Evolutionary conservation across 2,329 filamentous ascomycete species (phyloP).

Genomic region (Hymenoscyphus fraxineus): DNA sequence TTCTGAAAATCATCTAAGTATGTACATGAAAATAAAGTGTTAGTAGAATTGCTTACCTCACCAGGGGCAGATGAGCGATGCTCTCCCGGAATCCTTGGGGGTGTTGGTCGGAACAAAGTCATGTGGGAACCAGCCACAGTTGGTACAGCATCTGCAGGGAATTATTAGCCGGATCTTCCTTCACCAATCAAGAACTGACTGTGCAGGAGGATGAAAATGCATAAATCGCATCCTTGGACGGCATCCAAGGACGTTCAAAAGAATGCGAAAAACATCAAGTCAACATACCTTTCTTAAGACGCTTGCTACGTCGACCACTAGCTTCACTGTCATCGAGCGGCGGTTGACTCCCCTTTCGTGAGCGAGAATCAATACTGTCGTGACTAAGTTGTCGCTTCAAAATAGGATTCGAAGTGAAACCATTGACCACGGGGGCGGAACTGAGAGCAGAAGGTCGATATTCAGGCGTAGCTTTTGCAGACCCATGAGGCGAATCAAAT

Average conservation of each 20-base stretch:
- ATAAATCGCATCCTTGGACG: conserved; percentile 22
- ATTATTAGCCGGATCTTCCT: conserved; percentile 36
- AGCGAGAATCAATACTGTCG: conserved; percentile 41
- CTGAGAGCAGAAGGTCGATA: conserved; percentile 53
- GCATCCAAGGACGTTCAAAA: conserved; percentile 14
- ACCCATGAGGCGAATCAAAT: conserved; percentile 59
- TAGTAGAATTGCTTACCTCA: conserved; percentile 53
- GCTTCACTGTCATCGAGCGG: conserved; percentile 49
- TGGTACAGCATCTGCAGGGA: conserved; percentile 57
- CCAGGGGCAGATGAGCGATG: conserved; percentile 39
- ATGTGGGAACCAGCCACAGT: conserved; percentile 96
- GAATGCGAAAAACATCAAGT: conserved; percentile 11
- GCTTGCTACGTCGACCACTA: conserved; percentile 81
- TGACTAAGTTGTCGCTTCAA: conserved; percentile 75
- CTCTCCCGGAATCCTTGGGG: conserved; percentile 60
- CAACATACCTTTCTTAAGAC: conserved; percentile 75
- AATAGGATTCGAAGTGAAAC: conserved; percentile 45
- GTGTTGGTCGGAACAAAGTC: conserved; percentile 83
- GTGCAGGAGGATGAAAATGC: conserved; percentile 16
- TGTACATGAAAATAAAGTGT: conserved; percentile 39
- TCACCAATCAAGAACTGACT: conserved; percentile 25
- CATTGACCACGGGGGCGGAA: conserved; percentile 50
- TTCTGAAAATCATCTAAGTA: conserved; percentile 48
- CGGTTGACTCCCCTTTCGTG: conserved; percentile 27
- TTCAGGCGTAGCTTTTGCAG: conserved; percentile 63